Evolutionary conservation across 352 stramenopile genomes (phyloP), one percentile per base, ranked within the genome.

Genomic region (Phytophthora ohioensis): DNA sequence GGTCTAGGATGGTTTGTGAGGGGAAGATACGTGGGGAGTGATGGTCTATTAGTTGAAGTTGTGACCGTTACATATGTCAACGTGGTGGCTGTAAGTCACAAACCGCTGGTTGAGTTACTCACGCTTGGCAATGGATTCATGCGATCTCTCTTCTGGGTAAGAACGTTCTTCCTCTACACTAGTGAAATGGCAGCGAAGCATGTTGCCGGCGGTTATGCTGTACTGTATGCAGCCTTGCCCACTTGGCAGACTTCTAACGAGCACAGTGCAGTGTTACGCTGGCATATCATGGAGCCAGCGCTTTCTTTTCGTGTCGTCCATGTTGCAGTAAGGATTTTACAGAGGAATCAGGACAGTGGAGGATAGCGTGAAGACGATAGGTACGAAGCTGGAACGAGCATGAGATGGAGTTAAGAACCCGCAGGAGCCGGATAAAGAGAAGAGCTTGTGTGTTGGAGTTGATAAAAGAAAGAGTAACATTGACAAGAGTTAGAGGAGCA

Each of bases 11-110:
- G 21, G 21, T 27, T 27, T 2, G 21, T 27, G 21, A 27, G 21
- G 21, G 15, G 13, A 48, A 48, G 13, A 48, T 5, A 21, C 7
- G 39, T 27, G 31, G 38, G 45, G 64, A 61, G 47, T 67, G 56
- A 51, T 67, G 46, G 56, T 60, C 47, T n/a, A 45, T 21, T 32
- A 55, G 55, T 67, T 71, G 64, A 71, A 71, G 56, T 66, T 60
- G 36, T 61, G 48, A 52, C 51, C 32, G 55, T 60, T 66, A 67
- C 53, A 57, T 35, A 57, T 35, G 30, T 64, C 61, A 69, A 43
- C 27, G 11, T 45, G 4, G 27, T 15, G 36, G 13, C 21, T 27
- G 21, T 27, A 32, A 46, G 49, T 42, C 49, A 56, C 21, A 27
- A 27, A 27, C 21, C 21, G 21, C 21, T 27, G 36, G 9, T 42